Evolutionary conservation across 208 protist genomes (phyloP), one percentile per base, ranked within the genome.

Genomic region (Wallacemonas rigidus): DNA sequence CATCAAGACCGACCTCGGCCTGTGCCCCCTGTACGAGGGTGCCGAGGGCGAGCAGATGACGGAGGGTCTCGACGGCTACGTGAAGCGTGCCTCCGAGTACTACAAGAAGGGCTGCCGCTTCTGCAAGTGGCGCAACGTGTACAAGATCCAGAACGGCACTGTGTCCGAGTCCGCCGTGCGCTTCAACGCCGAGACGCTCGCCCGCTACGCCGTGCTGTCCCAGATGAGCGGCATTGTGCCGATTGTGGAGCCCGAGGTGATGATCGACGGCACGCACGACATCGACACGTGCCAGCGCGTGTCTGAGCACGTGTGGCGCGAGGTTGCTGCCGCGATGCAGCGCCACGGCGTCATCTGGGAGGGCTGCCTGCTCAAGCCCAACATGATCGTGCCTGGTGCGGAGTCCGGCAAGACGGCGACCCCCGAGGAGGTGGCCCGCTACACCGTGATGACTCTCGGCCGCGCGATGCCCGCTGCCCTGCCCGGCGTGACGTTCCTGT

Each of bases 281-380:
- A 89, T 99, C 67, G 91, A 97, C 44, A 84, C 75, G 35, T 97
- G 77, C 57, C 87, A 93, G 74, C 60, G 76, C 55, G 84, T 96
- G 38, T 98, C 96, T 4, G 74, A 98, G 85, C 83, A 85, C 74
- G 90, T 94, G 75, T 92, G 89, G 90, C 39, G 79, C 53, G 87
- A 83, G 71, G 91, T 94, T 44, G 72, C 83, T 15, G 76, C 82
- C 40, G 89, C 94, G 40, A 87, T 99, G 15, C 82, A 96, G 67
- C 90, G 96, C 61, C 93, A 99, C 82, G 85, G 98, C 58, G 95
- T 99, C 58, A 75, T 97, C 50, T 88, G 96, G 72, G 96, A 99
- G 84, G 95, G 97, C 56, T 96, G 83, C 40, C 85, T 99, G 45
- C 92, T 99, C 41, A 99, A 99, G 89, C 97, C 98, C 76, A 99